Evolutionary conservation across 352 stramenopile species (phyloP).

Genomic region (Phytophthora citricola): DNA sequence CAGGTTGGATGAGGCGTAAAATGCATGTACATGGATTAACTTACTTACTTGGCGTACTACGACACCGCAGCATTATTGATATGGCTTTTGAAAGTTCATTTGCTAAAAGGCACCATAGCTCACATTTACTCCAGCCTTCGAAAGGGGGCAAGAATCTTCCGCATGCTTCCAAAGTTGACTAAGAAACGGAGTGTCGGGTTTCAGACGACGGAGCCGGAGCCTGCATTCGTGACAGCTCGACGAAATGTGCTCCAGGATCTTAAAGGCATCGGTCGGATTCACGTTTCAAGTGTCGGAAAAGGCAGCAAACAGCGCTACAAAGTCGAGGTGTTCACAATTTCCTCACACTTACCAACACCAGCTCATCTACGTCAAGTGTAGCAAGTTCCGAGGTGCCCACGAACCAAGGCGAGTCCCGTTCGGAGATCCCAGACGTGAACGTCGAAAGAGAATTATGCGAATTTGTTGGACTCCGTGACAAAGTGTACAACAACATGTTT

Average conservation of each 20-base stretch:
- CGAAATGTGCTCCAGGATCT: constrained; percentile 15
- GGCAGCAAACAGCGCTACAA: constrained; percentile 1
- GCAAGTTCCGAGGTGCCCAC: neutral
- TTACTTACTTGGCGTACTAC: no score
- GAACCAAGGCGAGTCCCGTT: neutral
- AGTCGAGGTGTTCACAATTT: constrained; percentile 15
- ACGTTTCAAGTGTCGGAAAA: constrained; percentile 5
- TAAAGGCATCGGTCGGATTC: constrained; percentile 6
- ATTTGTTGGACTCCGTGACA: constrained; percentile 23
- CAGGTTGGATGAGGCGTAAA: constrained; percentile 4
- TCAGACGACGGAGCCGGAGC: neutral
- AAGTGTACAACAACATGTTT: constrained; percentile 24
- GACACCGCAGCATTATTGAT: neutral
- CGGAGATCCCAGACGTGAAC: neutral
- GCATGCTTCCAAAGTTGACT: constrained; percentile 18
- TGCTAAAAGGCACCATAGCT: neutral
- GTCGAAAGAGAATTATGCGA: constrained; percentile 13
- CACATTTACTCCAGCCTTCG: neutral
- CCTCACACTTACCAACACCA: constrained; percentile 5
- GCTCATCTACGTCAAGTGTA: constrained; percentile 9
- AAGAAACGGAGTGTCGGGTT: constrained; percentile 20
- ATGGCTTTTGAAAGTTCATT: neutral
- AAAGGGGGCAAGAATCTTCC: neutral
- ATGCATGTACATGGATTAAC: neutral
- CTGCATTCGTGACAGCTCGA: constrained; percentile 10